Evolutionary conservation across 2,329 filamentous ascomycete species (phyloP).

Genomic region (Colletotrichum noveboracense): DNA sequence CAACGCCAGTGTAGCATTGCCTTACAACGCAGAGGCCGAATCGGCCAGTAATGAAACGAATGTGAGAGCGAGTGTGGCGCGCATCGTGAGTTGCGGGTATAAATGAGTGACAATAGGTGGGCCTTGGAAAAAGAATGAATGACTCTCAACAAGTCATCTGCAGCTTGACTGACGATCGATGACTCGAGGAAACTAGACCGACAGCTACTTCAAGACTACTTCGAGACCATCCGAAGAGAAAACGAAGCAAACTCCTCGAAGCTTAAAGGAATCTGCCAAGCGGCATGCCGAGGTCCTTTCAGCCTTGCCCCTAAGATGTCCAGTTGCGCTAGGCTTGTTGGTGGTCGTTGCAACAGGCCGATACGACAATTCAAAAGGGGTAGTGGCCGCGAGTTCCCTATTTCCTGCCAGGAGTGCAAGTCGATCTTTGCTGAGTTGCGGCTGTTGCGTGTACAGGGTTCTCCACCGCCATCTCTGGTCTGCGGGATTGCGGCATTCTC

Average conservation of each 20-base stretch:
- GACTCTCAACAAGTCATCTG: not conserved
- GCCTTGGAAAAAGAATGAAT: not conserved
- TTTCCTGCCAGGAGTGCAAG: not conserved
- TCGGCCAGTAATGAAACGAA: not conserved
- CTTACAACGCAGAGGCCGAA: not conserved
- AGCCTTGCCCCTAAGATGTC: not conserved
- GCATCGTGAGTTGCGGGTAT: not conserved
- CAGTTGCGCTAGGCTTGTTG: not conserved
- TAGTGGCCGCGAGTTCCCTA: not conserved
- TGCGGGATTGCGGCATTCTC: not conserved
- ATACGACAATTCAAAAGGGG: not conserved
- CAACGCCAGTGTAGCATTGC: not conserved
- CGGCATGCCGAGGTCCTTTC: not conserved
- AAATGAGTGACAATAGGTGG: slow-evolving; percentile 7
- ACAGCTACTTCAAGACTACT: not conserved
- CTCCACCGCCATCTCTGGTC: not conserved
- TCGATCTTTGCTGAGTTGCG: not conserved
- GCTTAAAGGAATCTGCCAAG: not conserved
- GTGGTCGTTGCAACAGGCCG: not conserved
- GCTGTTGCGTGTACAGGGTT: not conserved
- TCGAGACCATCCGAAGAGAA: not conserved
- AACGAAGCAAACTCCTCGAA: not conserved
- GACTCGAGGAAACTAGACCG: not conserved
- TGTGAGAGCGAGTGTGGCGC: not conserved
- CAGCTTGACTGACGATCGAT: not conserved